Percentiles rank a stretch among this genome's conserved stretches.
Evolutionary conservation across 305 asterid genomes (phyloP).

Genomic region (Ruellia speciosa): DNA sequence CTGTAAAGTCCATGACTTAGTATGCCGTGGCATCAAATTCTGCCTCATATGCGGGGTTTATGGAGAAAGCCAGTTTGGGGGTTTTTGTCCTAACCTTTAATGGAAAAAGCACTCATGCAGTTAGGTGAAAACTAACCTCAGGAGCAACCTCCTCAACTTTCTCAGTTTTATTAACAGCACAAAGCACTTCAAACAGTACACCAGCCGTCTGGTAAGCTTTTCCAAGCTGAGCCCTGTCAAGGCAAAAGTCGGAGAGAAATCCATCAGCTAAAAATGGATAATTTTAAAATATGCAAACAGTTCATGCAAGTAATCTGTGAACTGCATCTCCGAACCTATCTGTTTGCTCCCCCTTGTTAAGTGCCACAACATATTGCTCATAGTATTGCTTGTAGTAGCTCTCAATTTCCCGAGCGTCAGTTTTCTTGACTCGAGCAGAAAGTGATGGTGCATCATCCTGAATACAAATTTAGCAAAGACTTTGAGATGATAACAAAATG

Average conservation of each 20-base stretch:
- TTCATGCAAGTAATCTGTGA: constrained; percentile 7
- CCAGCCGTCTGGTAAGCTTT: constrained; percentile 99
- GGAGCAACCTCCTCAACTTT: constrained; percentile 95
- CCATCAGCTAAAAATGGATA: constrained; percentile 11
- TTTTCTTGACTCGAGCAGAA: constrained; percentile 75
- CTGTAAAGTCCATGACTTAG: constrained; percentile 34
- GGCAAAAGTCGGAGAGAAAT: constrained; percentile 13
- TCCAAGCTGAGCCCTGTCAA: constrained; percentile 87
- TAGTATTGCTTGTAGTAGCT: constrained; percentile 96
- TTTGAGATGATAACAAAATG: constrained; percentile 5
- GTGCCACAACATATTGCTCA: constrained; percentile 86
- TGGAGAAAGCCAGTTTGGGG: constrained; percentile 1
- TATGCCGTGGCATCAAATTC: constrained; percentile 16
- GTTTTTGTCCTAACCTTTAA: not conserved
- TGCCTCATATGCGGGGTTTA: constrained; percentile 6
- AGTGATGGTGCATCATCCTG: constrained; percentile 92
- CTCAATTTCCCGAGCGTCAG: constrained; percentile 95
- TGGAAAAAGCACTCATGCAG: constrained; percentile 6
- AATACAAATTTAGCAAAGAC: constrained; percentile 18
- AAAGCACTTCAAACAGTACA: constrained; percentile 94
- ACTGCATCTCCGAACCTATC: constrained; percentile 51
- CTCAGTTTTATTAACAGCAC: constrained; percentile 93
- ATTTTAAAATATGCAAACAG: constrained; percentile 5
- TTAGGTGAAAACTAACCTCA: constrained; percentile 50
- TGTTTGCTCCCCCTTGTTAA: constrained; percentile 90